phyloP scores from a whole-genome alignment of 2,329 filamentous ascomycete species.

The Periconia digitata region DNA sequence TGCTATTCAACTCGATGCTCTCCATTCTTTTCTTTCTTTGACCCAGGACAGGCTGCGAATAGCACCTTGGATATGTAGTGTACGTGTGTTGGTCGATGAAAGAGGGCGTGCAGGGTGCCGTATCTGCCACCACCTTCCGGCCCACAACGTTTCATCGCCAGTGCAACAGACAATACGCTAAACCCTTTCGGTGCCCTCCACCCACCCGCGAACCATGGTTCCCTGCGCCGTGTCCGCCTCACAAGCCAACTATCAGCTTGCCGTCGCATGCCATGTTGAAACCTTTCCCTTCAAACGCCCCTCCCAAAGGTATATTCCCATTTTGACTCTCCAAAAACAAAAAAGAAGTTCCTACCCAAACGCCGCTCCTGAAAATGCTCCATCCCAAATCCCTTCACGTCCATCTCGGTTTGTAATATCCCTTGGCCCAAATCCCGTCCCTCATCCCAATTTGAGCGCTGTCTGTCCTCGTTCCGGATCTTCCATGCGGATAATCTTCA shows the following conservation, averaged over 20 bases:
- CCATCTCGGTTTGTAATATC: background rate
- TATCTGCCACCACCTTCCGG: background rate
- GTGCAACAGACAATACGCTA: background rate
- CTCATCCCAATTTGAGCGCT: slow-evolving; percentile 35
- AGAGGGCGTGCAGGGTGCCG: background rate
- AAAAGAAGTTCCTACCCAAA: no score
- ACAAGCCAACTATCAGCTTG: background rate
- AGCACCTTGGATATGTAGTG: no score
- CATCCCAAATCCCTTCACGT: background rate
- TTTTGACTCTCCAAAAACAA: no score
- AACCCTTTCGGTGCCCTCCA: background rate
- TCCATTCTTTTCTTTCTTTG: no score
- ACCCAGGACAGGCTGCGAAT: no score
- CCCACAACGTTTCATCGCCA: background rate
- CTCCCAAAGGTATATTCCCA: no score
- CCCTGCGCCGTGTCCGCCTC: background rate
- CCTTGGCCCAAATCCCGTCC: background rate
- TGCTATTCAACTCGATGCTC: no score
- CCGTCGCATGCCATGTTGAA: background rate
- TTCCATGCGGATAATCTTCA: slow-evolving; percentile 71
- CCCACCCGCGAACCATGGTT: background rate
- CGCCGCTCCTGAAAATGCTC: background rate
- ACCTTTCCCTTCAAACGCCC: background rate
- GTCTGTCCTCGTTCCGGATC: slow-evolving; percentile 56
- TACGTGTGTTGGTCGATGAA: background rate